Conservation (phyloP, 305 asterid genomes). For the Plantago coronopus region DNA sequence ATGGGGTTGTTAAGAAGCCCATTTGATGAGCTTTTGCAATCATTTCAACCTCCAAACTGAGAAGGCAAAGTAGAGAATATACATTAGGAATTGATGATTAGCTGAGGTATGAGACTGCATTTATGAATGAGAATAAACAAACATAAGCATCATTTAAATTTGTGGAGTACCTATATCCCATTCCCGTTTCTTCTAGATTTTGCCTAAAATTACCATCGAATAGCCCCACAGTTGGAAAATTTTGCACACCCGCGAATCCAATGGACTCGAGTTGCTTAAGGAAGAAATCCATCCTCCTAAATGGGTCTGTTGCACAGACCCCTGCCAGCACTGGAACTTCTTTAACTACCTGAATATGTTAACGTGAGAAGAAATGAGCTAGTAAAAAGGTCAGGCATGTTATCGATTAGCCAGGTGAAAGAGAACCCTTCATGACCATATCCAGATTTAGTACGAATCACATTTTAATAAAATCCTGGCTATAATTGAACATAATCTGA, state of each 20-base stretch:
- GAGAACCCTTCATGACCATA: no score
- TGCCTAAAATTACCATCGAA: constrained; percentile 91
- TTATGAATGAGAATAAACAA: constrained; percentile 5
- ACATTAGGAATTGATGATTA: not conserved
- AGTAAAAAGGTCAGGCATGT: not conserved
- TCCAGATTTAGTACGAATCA: not conserved
- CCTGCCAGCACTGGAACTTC: no score
- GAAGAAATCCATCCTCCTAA: no score
- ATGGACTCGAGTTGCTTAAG: constrained; percentile 50
- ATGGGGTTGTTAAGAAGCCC: constrained; percentile 95
- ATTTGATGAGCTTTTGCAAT: constrained; percentile 80
- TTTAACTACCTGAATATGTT: no score
- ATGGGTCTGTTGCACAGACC: constrained; percentile 75
- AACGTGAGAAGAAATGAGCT: constrained; percentile 20
- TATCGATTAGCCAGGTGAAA: no score
- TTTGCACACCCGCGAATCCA: constrained; percentile 57
- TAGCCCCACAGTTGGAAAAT: constrained; percentile 35
- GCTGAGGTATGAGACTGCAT: constrained; percentile 16
- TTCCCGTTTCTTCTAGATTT: constrained; percentile 93
- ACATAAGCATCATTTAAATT: not conserved
- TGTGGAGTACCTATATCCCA: constrained; percentile 76
- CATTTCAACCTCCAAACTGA: constrained; percentile 95
- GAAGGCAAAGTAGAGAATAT: constrained; percentile 8
- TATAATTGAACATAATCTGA: not conserved
- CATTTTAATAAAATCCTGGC: not conserved